Evolutionary conservation across 148 eudicot species (phyloP).

Genomic region (Hydrangea macrophylla): DNA sequence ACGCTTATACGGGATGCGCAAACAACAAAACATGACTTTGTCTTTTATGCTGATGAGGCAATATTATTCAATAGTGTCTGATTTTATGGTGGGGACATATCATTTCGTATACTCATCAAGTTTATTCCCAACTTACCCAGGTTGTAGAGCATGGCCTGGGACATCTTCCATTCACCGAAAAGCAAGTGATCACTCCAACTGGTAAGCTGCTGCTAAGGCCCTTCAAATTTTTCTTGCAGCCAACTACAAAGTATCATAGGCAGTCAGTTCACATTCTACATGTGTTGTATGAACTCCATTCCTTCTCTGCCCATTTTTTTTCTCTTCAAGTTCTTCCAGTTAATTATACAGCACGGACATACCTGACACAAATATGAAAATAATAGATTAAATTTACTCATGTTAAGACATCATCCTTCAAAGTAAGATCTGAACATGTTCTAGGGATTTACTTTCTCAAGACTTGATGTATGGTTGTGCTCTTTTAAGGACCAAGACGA

Average conservation of each 20-base stretch:
- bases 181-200: conserved; percentile 93
- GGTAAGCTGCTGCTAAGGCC: conserved; percentile 42
- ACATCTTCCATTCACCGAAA: conserved; percentile 93
- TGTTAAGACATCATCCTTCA: not conserved
- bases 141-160: conserved; percentile 98
- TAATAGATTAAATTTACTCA: not conserved
- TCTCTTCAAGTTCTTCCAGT: too few relatives aligned
- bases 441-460: not conserved
- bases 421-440: not conserved
- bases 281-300: not conserved
- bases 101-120: not conserved
- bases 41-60: conserved; percentile 68
- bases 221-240: not conserved
- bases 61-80: conserved; percentile 7
- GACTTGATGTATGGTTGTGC: not conserved
- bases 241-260: not conserved
- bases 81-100: not conserved
- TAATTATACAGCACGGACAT: not conserved
- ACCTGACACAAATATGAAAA: too few relatives aligned
- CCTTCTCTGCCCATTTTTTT: not conserved
- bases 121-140: conserved; percentile 32
- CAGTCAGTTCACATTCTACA: not conserved
- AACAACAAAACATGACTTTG: conserved; percentile 86
- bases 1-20: conserved; percentile 83
- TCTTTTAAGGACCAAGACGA: not conserved